Percentiles rank a stretch among this genome's conserved stretches.
phyloP scores from a whole-genome alignment of 345 rosid species.

The Eucalyptus marginata region DNA sequence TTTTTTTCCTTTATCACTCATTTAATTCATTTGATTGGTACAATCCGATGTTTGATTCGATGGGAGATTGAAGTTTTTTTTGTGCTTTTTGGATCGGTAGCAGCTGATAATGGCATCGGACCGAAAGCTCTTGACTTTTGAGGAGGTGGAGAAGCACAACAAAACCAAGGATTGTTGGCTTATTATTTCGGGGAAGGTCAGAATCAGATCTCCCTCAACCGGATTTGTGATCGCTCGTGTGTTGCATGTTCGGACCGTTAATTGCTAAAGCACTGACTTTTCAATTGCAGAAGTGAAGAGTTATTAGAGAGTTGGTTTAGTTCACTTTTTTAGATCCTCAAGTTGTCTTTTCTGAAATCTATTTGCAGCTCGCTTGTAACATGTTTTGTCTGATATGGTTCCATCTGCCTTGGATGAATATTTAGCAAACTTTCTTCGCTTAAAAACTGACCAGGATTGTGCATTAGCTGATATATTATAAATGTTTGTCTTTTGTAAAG shows the following conservation, averaged over 20 bases:
- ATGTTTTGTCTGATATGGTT: background rate
- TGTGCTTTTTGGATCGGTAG: background rate
- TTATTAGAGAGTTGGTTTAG: background rate
- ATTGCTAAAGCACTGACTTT: background rate
- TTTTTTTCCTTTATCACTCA: background rate
- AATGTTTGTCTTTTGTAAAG: background rate
- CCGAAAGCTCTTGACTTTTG: slow-evolving; percentile 41
- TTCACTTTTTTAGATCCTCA: background rate
- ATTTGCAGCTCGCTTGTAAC: background rate
- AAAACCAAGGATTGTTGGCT: slow-evolving; percentile 90
- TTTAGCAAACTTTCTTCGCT: background rate
- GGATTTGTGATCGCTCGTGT: background rate
- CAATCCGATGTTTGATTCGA: background rate
- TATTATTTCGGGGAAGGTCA: slow-evolving; percentile 78
- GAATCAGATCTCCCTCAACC: slow-evolving; percentile 8
- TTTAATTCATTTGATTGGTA: background rate
- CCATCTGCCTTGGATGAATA: background rate
- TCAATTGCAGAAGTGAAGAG: background rate
- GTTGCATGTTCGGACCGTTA: background rate
- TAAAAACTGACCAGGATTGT: background rate
- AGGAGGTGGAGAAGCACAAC: slow-evolving; percentile 77
- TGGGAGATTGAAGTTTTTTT: background rate
- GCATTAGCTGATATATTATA: background rate
- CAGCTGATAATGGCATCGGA: slow-evolving; percentile 51
- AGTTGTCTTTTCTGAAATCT: background rate